Evolutionary conservation across 176 grass and related monocot species (phyloP).

Genomic region (Hyparrhenia diplandra): DNA sequence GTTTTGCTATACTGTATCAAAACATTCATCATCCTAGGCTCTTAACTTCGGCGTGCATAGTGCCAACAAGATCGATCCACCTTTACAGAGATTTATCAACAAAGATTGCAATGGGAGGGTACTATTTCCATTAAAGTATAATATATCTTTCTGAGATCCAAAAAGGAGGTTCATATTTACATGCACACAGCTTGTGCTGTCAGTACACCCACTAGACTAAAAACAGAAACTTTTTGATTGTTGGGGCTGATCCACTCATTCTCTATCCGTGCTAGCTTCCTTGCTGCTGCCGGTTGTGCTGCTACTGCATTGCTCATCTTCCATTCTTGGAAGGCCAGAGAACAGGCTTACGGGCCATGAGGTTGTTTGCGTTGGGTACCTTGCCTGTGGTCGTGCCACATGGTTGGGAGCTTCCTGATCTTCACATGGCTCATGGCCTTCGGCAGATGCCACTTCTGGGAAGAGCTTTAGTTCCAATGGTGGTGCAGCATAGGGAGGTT

Average conservation of each 20-base stretch:
- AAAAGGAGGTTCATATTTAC: constrained; percentile 29
- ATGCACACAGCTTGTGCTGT: constrained; percentile 8
- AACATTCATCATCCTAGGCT: not conserved
- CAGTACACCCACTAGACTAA: not conserved
- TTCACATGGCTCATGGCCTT: constrained; percentile 16
- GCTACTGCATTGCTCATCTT: constrained; percentile 57
- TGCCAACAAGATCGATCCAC: not conserved
- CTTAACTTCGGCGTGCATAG: not conserved
- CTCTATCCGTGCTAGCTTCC: constrained; percentile 26
- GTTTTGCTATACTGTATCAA: not conserved
- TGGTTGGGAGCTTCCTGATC: constrained; percentile 6
- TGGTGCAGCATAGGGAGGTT: constrained; percentile 10
- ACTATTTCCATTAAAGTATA: not conserved
- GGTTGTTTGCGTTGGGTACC: constrained; percentile 37
- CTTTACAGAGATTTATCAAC: not conserved
- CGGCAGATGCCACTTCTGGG: constrained; percentile 12
- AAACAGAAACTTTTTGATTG: not conserved
- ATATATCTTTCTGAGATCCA: constrained; percentile 11
- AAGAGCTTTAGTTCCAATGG: constrained; percentile 77
- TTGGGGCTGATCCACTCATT: constrained; percentile 22
- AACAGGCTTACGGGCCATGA: constrained; percentile 49
- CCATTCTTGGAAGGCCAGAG: constrained; percentile 37
- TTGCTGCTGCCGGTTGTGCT: constrained; percentile 28
- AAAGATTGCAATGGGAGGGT: not conserved
- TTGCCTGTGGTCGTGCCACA: constrained; percentile 46